Percentiles rank a stretch among this genome's conserved stretches.
phyloP scores from a whole-genome alignment of 495 filamentous ascomycete species.

The Penicillium paradoxum region DNA sequence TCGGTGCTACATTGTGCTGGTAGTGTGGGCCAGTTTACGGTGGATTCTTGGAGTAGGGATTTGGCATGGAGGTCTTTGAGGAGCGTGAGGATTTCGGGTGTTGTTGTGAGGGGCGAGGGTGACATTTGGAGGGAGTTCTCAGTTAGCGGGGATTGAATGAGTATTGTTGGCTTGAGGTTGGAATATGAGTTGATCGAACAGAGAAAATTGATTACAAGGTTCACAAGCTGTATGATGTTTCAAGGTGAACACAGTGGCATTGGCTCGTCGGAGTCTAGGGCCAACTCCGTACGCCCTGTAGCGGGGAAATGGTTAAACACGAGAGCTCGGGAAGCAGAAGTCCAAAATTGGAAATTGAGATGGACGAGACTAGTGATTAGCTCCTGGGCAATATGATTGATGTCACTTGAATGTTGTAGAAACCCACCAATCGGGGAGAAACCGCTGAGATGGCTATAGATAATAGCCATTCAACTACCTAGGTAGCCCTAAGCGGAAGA shows the following conservation, averaged over 20 bases:
- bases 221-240: no score
- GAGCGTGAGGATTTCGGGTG: slow-evolving; percentile 16
- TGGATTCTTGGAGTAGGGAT: slow-evolving; percentile 29
- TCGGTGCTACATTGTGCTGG: slow-evolving; percentile 12
- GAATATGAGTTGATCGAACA: no score
- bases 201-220: no score
- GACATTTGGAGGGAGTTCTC: slow-evolving; percentile 6
- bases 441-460: no score
- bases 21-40: slow-evolving; percentile 13
- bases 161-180: neutral
- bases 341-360: neutral
- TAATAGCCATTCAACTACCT: no score
- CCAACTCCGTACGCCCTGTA: neutral
- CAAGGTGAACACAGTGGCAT: neutral
- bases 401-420: no score
- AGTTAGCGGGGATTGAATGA: neutral
- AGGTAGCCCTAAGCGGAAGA: no score
- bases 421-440: no score
- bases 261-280: neutral
- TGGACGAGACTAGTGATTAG: neutral
- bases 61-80: slow-evolving; percentile 25
- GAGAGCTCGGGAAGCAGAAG: neutral
- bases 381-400: neutral
- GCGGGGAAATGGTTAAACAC: neutral
- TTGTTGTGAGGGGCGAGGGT: slow-evolving; percentile 13